phyloP scores from a whole-genome alignment of 2,329 filamentous ascomycete genomes.

The Fusarium sp. region DNA sequence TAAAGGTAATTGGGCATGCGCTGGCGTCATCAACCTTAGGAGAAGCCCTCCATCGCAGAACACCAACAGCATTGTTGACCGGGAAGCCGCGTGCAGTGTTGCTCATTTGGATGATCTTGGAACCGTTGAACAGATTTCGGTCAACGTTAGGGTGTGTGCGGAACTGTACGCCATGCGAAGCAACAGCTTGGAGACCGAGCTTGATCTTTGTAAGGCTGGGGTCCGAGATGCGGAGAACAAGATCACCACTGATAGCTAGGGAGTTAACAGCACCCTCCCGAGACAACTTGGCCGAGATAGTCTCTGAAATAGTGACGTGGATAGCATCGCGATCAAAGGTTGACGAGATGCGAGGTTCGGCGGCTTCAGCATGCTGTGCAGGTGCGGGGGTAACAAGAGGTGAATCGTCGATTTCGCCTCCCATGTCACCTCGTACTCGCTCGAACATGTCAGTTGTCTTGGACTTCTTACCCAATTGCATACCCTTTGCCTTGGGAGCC shows the following conservation, averaged over 20 bases:
- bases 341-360: slow-evolving; percentile 69
- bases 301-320: slow-evolving; percentile 87
- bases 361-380: slow-evolving; percentile 62
- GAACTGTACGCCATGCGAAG: slow-evolving; percentile 89
- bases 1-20: slow-evolving; percentile 93
- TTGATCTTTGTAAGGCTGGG: slow-evolving; percentile 91
- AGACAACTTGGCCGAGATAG: slow-evolving; percentile 89
- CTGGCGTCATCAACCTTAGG: slow-evolving; percentile 83
- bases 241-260: slow-evolving; percentile 89
- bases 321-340: slow-evolving; percentile 85
- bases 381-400: slow-evolving; percentile 75
- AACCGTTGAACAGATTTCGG: slow-evolving; percentile 83
- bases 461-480: slow-evolving; percentile 99
- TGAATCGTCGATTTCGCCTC: slow-evolving; percentile 82
- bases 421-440: slow-evolving; percentile 90
- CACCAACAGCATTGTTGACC: slow-evolving; percentile 91
- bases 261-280: slow-evolving; percentile 89
- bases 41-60: slow-evolving; percentile 90
- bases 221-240: slow-evolving; percentile 91
- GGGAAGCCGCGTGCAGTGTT: slow-evolving; percentile 91
- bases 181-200: slow-evolving; percentile 79
- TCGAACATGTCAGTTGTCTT: slow-evolving; percentile 98
- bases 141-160: slow-evolving; percentile 98
- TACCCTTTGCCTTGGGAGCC: slow-evolving; percentile 91
- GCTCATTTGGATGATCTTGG: slow-evolving; percentile 88